phyloP scores from a whole-genome alignment of 495 filamentous ascomycete genomes.

The Penicillium waksmanii region DNA sequence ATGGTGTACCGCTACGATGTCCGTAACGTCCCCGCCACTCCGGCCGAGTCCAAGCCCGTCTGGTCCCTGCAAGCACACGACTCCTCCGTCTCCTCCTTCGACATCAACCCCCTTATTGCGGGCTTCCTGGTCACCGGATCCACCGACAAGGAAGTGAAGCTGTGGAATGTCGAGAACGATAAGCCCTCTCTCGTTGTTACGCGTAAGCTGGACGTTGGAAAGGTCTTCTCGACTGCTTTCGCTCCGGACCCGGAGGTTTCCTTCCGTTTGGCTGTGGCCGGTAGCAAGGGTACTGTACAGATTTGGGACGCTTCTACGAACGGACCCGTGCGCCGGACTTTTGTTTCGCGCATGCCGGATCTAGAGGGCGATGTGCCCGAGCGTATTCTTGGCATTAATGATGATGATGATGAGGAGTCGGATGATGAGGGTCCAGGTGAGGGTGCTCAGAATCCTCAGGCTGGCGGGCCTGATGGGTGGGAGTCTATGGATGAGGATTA shows the following conservation, averaged over 20 bases:
- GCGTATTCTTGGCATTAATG: slow-evolving; percentile 70
- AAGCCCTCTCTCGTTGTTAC: slow-evolving; percentile 86
- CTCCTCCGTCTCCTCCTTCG: slow-evolving; percentile 91
- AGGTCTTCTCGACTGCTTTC: slow-evolving; percentile 89
- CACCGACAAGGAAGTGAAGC: slow-evolving; percentile 90
- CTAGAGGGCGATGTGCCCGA: slow-evolving; percentile 71
- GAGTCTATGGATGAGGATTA: slow-evolving; percentile 93
- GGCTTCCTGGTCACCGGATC: slow-evolving; percentile 93
- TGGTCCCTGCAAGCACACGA: slow-evolving; percentile 97
- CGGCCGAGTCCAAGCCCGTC: slow-evolving; percentile 75
- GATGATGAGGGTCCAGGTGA: slow-evolving; percentile 66
- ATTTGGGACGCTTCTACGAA: slow-evolving; percentile 98
- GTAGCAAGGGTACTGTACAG: slow-evolving; percentile 90
- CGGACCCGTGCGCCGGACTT: slow-evolving; percentile 81
- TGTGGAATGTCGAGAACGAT: slow-evolving; percentile 86
- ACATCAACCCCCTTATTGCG: slow-evolving; percentile 84
- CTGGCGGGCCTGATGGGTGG: slow-evolving; percentile 61
- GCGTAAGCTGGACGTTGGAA: slow-evolving; percentile 88
- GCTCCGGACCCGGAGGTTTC: slow-evolving; percentile 87
- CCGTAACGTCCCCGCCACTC: slow-evolving; percentile 68
- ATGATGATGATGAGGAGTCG: slow-evolving; percentile 67
- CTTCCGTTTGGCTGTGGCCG: slow-evolving; percentile 89
- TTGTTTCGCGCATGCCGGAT: slow-evolving; percentile 69
- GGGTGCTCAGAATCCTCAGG: slow-evolving; percentile 49
- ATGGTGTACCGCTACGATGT: slow-evolving; percentile 86